Base-by-base conservation (phyloP, 2,329 filamentous ascomycete species). In the Ophiostoma ulmi region DNA sequence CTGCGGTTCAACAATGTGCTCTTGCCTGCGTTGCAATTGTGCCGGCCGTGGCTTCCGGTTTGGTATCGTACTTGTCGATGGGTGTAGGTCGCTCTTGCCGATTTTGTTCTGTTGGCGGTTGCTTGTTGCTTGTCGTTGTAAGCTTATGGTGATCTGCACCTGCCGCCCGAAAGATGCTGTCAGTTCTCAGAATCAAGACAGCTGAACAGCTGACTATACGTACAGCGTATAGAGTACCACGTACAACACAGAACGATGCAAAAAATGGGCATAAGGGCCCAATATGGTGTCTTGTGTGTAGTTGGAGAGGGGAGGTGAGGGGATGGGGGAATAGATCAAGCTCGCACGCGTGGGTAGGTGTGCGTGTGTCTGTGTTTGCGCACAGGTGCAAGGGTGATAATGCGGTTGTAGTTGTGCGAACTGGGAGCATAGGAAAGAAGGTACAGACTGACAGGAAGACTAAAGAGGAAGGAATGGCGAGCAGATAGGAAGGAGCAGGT, bases 101-200 rank as follows among this genome's bases (percentile, higher is more conserved):
- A 8, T 31, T 36, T 35, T 17, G 22, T 55, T 31, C n/a, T 13
- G 20, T 8, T 67, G 26, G 17, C 44, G 44, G n/a, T 48, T 48
- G 44, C 44, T 48, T n/a, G 5, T 17, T 48, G 44, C 44, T 48
- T 48, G 31, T 3, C 31, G 31, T 31, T 31, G 31, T 17, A 48
- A 48, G 44, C 44, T 48, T 48, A n/a, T 67, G 17, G 44, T 11
- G 69, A 64, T 36, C 66, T 64, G 58, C 31, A 38, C 36, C 39
- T 66, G 44, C 20, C 39, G 39, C 14, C 26, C 36, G n/a, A 38
- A 26, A 52, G 61, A 38, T 38, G 65, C 58, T 22, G 70, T 71
- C 70, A 71, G 70, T 69, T 65, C n/a, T 69, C 69, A 64, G 65
- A 68, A 68, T 64, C 66, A 58, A 68, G 31, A 65, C 55, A 44